Evolutionary conservation across 2,329 filamentous ascomycete species (phyloP), one percentile per base, ranked within the genome.

Genomic region (Neofusicoccum parvum): DNA sequence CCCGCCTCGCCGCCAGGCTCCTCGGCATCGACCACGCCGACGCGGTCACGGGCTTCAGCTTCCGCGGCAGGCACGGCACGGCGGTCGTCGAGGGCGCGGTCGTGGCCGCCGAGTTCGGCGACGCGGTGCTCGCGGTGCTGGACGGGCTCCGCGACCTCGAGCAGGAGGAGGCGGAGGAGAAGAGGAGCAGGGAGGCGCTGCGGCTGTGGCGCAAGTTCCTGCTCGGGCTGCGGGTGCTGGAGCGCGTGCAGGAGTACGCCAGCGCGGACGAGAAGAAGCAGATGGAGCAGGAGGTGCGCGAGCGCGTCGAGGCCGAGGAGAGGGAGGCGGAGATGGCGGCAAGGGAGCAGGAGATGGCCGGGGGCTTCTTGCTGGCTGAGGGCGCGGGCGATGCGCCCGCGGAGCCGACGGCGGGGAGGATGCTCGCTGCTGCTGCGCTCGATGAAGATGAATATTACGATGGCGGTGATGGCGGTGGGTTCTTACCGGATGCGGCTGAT

Each of bases 21-120:
- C 77, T 97, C 1, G 89, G 89, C 0, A 84, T 98, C 17, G 93
- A 98, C 78, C 96, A 91, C 75, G 92, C 92, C 2, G 92, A 94
- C 37, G 95, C 95, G 0, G 87, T 99, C 5, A 95, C 90, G 0
- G 94, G 94, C 0, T 99, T 98, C 72, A 85, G 90, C 43, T 99
- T 98, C 79, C 89, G 88, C 73, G 93, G 93, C 0, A 87, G 92
- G 2, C 89, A 92, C 65, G 94, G 94, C 15, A 97, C 92, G 2
- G 93, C 95, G 1, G 85, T 97, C 2, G 79, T 95, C 2, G 85
- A 87, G 43, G 95, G 95, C 1, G 86, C 90, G 0, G 88, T 99
- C 0, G 87, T 96, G 1, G 90, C 93, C 0, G 75, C 79, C 15
- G 90, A 94, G 74, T 87, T 88, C 67, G 83, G 81, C 7, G 91